Conservation (phyloP, 208 protist species). For the Histomonas meleagridis region DNA sequence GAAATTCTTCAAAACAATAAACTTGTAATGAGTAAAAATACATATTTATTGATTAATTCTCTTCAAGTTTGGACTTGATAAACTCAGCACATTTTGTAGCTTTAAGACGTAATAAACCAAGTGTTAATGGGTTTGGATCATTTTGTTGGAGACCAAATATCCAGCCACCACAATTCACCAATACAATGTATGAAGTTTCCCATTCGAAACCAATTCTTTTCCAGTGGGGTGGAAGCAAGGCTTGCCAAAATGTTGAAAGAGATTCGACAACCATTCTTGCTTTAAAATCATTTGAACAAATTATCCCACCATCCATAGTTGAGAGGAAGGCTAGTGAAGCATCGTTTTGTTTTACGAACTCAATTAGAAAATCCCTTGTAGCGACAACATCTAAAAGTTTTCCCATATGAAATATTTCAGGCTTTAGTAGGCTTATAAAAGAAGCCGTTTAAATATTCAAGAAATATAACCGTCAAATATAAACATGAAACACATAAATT, state of each 20-base stretch:
- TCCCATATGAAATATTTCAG: too few species aligned
- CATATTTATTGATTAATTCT: too few species aligned
- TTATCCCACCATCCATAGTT: background rate
- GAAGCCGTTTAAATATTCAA: too few species aligned
- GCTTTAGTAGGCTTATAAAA: too few species aligned
- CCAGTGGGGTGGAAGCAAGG: background rate
- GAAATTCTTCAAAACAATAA: too few species aligned
- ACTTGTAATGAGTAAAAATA: too few species aligned
- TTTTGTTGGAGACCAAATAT: background rate
- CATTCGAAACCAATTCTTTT: slow-evolving; percentile 12
- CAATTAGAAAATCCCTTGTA: background rate
- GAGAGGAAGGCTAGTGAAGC: background rate
- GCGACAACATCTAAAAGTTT: background rate
- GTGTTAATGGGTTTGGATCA: background rate
- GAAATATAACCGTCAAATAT: too few species aligned
- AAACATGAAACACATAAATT: too few species aligned
- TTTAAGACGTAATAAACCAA: background rate
- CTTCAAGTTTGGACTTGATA: background rate
- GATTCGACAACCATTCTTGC: slow-evolving; percentile 29
- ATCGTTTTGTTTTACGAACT: background rate
- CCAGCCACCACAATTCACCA: background rate
- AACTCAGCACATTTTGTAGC: background rate
- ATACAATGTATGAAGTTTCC: background rate
- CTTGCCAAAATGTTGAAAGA: slow-evolving; percentile 10
- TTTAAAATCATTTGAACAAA: slow-evolving; percentile 28